A percentile compares a stretch with the other conserved stretches of the same genome.
phyloP scores from a whole-genome alignment of 192 early-diverging fungal genomes.

The Backusella luteola region DNA sequence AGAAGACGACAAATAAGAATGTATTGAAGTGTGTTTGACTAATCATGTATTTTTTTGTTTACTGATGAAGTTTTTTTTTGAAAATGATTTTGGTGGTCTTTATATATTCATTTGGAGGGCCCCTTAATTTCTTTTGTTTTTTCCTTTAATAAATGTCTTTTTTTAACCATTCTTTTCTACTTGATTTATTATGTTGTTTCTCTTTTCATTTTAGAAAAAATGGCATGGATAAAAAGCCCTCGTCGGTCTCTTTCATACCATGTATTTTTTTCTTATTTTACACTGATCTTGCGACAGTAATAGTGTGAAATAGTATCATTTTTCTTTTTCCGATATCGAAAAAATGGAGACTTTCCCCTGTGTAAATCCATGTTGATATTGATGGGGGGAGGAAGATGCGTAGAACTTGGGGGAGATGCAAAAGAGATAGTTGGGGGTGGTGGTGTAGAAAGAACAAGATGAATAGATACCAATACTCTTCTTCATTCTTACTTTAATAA shows the following conservation, averaged over 20 bases:
- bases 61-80: background rate
- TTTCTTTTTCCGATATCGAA: background rate
- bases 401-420: background rate
- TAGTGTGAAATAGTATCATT: background rate
- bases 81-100: background rate
- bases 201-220: background rate
- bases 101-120: background rate
- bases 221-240: background rate
- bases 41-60: background rate
- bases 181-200: background rate
- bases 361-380: background rate
- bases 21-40: background rate
- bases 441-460: background rate
- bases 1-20: background rate
- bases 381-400: background rate
- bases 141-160: background rate
- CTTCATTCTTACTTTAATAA: background rate
- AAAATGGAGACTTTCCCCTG: background rate
- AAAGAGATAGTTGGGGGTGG: no score
- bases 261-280: background rate
- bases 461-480: background rate
- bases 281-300: background rate
- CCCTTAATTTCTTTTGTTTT: background rate
- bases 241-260: background rate
- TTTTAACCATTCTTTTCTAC: background rate